These are phyloP conservation scores for Psidium guajava DNA, from an alignment of 345 rosid species.

Conservation along the genomic window DNA sequence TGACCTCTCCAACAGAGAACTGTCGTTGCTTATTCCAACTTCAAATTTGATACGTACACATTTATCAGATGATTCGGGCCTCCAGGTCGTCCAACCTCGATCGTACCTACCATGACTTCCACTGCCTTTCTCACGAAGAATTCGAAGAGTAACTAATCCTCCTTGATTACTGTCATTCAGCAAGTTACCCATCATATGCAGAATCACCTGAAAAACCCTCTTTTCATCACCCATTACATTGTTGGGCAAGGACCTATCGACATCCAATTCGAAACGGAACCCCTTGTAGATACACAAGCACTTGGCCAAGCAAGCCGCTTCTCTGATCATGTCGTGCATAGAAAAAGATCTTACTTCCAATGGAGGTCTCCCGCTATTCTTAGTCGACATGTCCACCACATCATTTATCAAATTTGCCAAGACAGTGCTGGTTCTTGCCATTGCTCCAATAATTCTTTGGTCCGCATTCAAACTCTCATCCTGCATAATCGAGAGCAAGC, in stretches of 20 bases:
- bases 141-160: constrained; percentile 37
- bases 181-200: constrained; percentile 83
- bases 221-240: constrained; percentile 70
- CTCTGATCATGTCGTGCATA: constrained; percentile 54
- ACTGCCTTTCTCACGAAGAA: constrained; percentile 23
- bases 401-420: constrained; percentile 74
- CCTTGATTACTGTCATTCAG: constrained; percentile 35
- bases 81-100: constrained; percentile 74
- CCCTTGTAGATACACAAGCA: constrained; percentile 68
- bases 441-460: constrained; percentile 56
- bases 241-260: constrained; percentile 70
- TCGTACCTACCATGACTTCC: constrained; percentile 65
- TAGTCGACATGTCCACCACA: constrained; percentile 65
- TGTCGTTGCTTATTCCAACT: constrained; percentile 24
- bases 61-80: constrained; percentile 42
- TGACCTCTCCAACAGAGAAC: constrained; percentile 27
- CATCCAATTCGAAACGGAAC: constrained; percentile 46
- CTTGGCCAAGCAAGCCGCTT: constrained; percentile 72
- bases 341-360: constrained; percentile 50
- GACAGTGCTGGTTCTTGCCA: constrained; percentile 70
- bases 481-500: constrained; percentile 72
- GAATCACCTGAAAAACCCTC: constrained; percentile 77
- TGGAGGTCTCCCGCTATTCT: constrained; percentile 51
- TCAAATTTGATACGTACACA: constrained; percentile 63
- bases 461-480: constrained; percentile 46